Conservation (phyloP, 1,284 basidiomycete genomes). For the Ceratobasidium sp. region DNA sequence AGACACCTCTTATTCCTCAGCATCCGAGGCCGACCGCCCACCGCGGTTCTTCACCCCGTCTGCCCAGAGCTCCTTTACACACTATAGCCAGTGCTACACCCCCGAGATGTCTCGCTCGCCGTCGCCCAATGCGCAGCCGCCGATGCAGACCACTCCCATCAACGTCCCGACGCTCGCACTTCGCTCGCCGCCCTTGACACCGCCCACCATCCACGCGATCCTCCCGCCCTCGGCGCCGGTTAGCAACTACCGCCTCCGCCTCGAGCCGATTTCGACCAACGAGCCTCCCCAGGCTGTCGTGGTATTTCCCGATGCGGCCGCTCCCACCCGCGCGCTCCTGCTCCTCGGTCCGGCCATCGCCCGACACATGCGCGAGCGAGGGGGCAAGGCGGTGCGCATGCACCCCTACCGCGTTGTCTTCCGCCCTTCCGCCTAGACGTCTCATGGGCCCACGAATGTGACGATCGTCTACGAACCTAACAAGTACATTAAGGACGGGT, state of each 20-base stretch:
- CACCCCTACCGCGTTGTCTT: constrained; percentile 36
- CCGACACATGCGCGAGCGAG: constrained; percentile 23
- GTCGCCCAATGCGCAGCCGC: not conserved
- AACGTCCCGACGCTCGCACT: not conserved
- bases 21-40: not conserved
- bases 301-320: constrained; percentile 26
- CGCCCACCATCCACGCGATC: constrained; percentile 3
- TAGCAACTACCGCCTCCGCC: constrained; percentile 13
- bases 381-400: constrained; percentile 23
- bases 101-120: constrained; percentile 22
- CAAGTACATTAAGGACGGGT: constrained; percentile 34
- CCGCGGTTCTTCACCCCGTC: not conserved
- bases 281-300: constrained; percentile 28
- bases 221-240: constrained; percentile 14
- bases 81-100: constrained; percentile 9
- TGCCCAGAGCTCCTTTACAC: not conserved
- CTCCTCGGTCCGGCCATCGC: constrained; percentile 27
- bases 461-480: constrained; percentile 10
- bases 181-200: constrained; percentile 27
- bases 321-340: constrained; percentile 15
- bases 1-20: not conserved
- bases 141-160: not conserved
- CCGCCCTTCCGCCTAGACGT: constrained; percentile 16
- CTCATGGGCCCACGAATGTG: not conserved
- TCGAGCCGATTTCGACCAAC: constrained; percentile 1